Base-by-base conservation (phyloP, 2,329 filamentous ascomycete species). In the Talaromyces pinophilus region DNA sequence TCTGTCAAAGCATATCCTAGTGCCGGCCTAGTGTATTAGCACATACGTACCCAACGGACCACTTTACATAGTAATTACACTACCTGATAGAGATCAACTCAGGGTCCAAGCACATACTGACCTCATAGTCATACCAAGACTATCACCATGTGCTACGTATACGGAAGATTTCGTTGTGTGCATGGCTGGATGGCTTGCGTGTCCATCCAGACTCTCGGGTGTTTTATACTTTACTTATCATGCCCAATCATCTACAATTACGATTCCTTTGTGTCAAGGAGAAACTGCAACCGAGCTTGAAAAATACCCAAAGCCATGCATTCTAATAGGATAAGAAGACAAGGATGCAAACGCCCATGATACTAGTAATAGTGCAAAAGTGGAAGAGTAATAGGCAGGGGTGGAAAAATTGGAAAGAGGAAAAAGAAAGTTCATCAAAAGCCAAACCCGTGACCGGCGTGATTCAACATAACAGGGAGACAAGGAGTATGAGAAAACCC, bases 231-330 rank as follows among this genome's bases (percentile, higher is more conserved):
- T 38, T 38, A 57, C 30, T 38, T n/a, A 13, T 11, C 17, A 57
- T 57, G 28, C 30, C 52, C 30, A 57, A 38, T 30, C 50, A 54
- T 33, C 33, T 7, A 25, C 33, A 25, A 38, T 10, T 57, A 57
- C 33, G 54, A 57, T 8, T 15, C 17, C 10, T 57, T 10, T 59
- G 22, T 28, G 46, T 7, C 5, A 28, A 38, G 48, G 11, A 40
- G 33, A 22, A 50, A 35, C 6, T 17, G 17, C 42, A 52, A 44
- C 66, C 59, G 38, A 60, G 22, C 22, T 46, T 60, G 28, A 60
- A 46, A 33, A 60, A 46, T 28, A 46, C 38, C 62, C 62, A 59
- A 64, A 64, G 50, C 62, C 62, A 64, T 59, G 62, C 62, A 64
- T 64, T 64, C 62, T 64, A 64, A 40, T 54, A 44, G 15, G n/a